Percentiles rank a stretch among this genome's conserved stretches.
Evolutionary conservation across 495 filamentous ascomycete genomes (phyloP).

Genomic region (Lasiosphaeris hirsuta): DNA sequence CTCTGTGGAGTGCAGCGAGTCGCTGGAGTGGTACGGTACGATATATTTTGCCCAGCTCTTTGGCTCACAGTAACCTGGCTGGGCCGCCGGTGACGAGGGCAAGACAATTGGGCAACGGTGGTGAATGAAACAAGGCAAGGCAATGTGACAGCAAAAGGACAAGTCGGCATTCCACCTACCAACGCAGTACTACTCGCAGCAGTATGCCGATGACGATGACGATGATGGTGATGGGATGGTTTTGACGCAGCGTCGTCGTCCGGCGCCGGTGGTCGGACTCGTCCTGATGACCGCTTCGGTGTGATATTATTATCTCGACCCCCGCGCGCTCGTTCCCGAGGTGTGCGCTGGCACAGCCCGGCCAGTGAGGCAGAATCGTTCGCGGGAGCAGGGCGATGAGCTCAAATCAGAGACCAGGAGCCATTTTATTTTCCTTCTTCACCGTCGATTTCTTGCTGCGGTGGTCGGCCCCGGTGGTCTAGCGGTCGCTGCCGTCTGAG

Average conservation of each 20-base stretch:
- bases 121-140: background rate
- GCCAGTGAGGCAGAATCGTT: background rate
- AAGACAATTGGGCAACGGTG: background rate
- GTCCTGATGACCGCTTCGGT: slow-evolving; percentile 4
- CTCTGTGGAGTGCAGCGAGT: background rate
- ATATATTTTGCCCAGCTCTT: background rate
- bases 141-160: slow-evolving; percentile 6
- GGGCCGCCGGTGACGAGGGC: background rate
- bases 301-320: slow-evolving; percentile 2
- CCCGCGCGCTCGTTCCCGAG: background rate
- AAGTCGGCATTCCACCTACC: background rate
- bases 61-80: background rate
- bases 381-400: background rate
- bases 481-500: background rate
- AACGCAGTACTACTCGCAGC: too few species aligned
- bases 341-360: slow-evolving; percentile 3
- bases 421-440: background rate
- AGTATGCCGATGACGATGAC: too few species aligned
- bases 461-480: background rate
- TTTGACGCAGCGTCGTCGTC: background rate
- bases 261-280: background rate
- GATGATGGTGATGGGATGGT: background rate
- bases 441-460: background rate
- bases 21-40: background rate
- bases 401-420: slow-evolving; percentile 2